Base-by-base conservation (phyloP, 176 grass and related monocot genomes). In the Oryza brachyantha region DNA sequence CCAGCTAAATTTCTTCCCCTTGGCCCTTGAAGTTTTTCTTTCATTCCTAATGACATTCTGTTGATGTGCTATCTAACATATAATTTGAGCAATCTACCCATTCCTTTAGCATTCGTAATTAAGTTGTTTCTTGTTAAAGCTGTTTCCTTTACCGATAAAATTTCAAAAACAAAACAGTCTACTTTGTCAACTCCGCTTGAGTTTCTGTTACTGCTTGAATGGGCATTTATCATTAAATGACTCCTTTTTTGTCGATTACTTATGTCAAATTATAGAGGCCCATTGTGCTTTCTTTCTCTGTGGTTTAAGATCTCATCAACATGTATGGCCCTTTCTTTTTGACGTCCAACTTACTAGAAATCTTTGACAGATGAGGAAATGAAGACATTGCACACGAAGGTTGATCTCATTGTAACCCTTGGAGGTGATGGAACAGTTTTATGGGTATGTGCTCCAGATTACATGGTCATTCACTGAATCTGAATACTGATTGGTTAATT, bases 371-470 rank as follows among this genome's bases (percentile, higher is more conserved):
- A 94, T 88, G 70, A 94, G 31, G 88, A 94, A 77, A 88, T 91
- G 79, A 88, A 94, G 75, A 73, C 76, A 65, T 72, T 94, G 25
- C 91, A 94, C 76, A 91, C 85, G 25, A 94, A 86, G 85, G 71
- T 94, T 71, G 91, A 94, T 72, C 91, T 94, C 74, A 74, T 94
- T 54, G 68, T 91, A 70, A 94, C 88, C 59, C 91, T 94, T 37
- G 91, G 91, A 3, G 91, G 91, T 70, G 91, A 94, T 65, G 91
- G 91, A 80, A 94, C 91, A 73, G 91, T 94, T 84, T 45, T 94
- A 21, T 94, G 91, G 91, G 94, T 94, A 94, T 39, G 84, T 29
- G 69, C 7, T 29, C 40, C 29, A 34, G 62, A 2, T 73, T 74
- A 26, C 68, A 24, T 83, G 31, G 61, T 19, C 84, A n/a, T 79